These are phyloP conservation scores for Senna siamea DNA, from an alignment of 306 rosid genomes.

Conservation along the genomic window DNA sequence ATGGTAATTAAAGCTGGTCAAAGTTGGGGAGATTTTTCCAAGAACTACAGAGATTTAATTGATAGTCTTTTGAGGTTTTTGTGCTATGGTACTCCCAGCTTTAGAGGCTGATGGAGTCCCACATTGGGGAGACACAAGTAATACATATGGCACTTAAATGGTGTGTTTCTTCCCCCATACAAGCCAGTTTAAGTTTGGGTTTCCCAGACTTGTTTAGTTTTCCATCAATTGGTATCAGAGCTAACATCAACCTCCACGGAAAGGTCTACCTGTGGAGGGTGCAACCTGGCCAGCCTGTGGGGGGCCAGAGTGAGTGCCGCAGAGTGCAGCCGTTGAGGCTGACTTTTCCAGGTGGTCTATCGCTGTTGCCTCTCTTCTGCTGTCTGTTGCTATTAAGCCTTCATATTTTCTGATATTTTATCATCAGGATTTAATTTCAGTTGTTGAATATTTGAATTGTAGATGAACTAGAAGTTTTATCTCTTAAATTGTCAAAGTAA, in stretches of 20 bases:
- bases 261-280: too few relatives aligned
- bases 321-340: too few relatives aligned
- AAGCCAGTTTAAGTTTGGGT: too few relatives aligned
- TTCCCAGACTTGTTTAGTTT: too few relatives aligned
- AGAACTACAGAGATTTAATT: neutral
- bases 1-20: neutral
- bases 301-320: too few relatives aligned
- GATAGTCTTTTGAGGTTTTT: neutral
- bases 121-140: too few relatives aligned
- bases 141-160: too few relatives aligned
- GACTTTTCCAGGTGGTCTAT: too few relatives aligned
- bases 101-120: neutral
- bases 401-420: neutral
- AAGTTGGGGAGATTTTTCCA: neutral
- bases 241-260: too few relatives aligned
- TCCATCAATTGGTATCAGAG: too few relatives aligned
- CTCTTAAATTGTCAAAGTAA: constrained; percentile 7
- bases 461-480: neutral
- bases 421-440: neutral
- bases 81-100: neutral
- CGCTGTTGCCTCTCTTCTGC: neutral
- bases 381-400: neutral
- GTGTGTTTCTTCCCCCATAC: too few relatives aligned
- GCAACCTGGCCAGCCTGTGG: too few relatives aligned
- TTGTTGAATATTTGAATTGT: constrained; percentile 11